Evolutionary conservation across 305 asterid genomes (phyloP), one percentile per base, ranked within the genome.

Genomic region (Fraxinus nigra): DNA sequence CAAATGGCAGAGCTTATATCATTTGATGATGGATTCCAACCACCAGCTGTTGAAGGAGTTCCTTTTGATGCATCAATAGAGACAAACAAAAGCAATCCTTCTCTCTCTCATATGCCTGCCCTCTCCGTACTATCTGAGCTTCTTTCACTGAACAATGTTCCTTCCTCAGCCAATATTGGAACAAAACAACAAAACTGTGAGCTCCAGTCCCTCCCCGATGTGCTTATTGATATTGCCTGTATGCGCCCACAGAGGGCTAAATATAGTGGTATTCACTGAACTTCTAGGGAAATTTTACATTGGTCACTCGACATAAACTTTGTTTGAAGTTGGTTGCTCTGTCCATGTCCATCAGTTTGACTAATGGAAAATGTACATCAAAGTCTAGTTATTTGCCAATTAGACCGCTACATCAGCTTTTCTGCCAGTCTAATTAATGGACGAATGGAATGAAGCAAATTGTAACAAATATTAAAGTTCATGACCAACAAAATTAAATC

Each of bases 101-200:
- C 85, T 79, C 81, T 77, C 37, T 72, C 90, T 79, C 88, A 85
- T 78, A 85, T 86, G 82, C 88, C 91, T 13, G 85, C 90, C 75
- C 79, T 88, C 72, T 83, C 88, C 24, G 84, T 85, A 37, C 87
- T 87, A 5, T 86, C 94, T 14, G 98, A 91, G 86, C 78, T 88
- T 48, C 84, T 91, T 75, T 84, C 93, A 33, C 72, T 87, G 18
- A 80, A 83, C 76, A 76, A 74, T 84, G 83, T 79, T 77, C 83
- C 88, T 78, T 59, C 93, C 20, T 74, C 79, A 7, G 77, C 90
- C 59, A 82, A 67, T 82, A 82, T 51, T 20, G 82, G 38, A 38
- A 61, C 83, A 65, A 73, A 81, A 24, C 84, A 88, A 1, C 81
- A 80, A 69, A 83, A 81, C 7, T 34, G 97, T 91, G 85, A 81